These are phyloP conservation scores for Amaranthus hypochondriacus DNA, from an alignment of 148 eudicot species.

Conservation along the genomic window DNA sequence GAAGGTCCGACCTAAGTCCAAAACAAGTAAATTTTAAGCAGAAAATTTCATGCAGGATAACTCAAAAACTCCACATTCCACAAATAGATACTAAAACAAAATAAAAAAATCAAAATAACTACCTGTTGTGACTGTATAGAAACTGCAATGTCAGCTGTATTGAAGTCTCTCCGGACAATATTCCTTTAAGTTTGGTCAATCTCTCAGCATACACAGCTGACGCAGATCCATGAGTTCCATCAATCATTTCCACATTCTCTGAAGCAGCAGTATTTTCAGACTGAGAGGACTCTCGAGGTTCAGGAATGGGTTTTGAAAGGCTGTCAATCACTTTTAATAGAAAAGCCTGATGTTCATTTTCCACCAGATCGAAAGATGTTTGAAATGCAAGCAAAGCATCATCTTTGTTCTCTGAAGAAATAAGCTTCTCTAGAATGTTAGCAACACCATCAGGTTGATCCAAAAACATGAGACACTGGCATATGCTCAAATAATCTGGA, in stretches of 20 bases:
- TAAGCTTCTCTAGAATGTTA: slow-evolving; percentile 71
- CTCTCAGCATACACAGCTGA: slow-evolving; percentile 58
- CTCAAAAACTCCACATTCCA: neutral
- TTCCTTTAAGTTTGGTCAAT: slow-evolving; percentile 63
- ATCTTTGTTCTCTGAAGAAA: slow-evolving; percentile 65
- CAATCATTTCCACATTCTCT: slow-evolving; percentile 78
- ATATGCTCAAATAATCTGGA: slow-evolving; percentile 86
- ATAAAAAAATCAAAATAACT: slow-evolving; percentile 18
- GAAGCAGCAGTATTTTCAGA: slow-evolving; percentile 44
- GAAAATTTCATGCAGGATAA: neutral
- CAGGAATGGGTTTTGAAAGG: slow-evolving; percentile 54
- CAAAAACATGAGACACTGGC: slow-evolving; percentile 94
- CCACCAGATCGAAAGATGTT: slow-evolving; percentile 93
- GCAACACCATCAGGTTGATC: slow-evolving; percentile 76
- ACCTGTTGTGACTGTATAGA: slow-evolving; percentile 91
- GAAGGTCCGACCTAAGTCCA: slow-evolving; percentile 80
- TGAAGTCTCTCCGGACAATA: slow-evolving; percentile 94
- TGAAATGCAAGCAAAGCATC: slow-evolving; percentile 88
- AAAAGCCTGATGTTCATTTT: slow-evolving; percentile 97
- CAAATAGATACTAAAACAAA: too few relatives aligned
- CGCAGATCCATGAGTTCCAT: slow-evolving; percentile 35
- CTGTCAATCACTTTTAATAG: slow-evolving; percentile 70
- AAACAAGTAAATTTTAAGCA: slow-evolving; percentile 7
- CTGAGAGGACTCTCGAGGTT: slow-evolving; percentile 40
- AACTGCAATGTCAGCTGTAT: slow-evolving; percentile 89